Percentiles rank a stretch among this genome's conserved stretches.
phyloP scores from a whole-genome alignment of 805 yeast genomes.

The Myxozyma neglecta region DNA sequence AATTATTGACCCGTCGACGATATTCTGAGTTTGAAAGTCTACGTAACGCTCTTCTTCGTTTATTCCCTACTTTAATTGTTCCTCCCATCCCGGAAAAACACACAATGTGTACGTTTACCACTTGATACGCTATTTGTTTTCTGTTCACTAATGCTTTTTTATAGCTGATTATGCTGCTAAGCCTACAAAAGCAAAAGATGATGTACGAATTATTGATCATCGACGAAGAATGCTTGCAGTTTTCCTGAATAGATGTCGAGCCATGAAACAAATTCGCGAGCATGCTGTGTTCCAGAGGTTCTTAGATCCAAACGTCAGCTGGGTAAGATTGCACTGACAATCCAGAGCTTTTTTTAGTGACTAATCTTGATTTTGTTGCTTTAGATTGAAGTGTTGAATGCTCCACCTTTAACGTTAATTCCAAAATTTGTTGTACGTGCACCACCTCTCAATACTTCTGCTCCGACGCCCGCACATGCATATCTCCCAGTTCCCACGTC shows the following conservation, averaged over 20 bases:
- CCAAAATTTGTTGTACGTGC: constrained; percentile 56
- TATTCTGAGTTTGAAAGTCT: constrained; percentile 88
- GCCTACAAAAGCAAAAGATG: constrained; percentile 49
- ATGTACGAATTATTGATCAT: constrained; percentile 53
- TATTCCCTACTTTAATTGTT: constrained; percentile 76
- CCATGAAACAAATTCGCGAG: constrained; percentile 55
- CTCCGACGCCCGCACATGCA: constrained; percentile 59
- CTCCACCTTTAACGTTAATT: constrained; percentile 56
- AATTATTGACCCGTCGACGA: constrained; percentile 66
- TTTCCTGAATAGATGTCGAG: constrained; percentile 74
- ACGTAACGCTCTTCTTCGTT: constrained; percentile 64
- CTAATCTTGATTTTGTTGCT: background rate
- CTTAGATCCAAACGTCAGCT: constrained; percentile 78
- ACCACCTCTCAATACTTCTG: constrained; percentile 61
- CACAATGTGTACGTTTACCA: constrained; percentile 44
- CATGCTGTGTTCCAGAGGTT: constrained; percentile 71
- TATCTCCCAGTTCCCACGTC: constrained; percentile 62
- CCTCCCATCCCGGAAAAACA: constrained; percentile 95
- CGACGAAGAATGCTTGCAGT: constrained; percentile 72
- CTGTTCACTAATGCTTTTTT: background rate
- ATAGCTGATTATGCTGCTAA: constrained; percentile 47
- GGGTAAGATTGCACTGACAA: constrained; percentile 44
- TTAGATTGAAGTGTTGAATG: constrained; percentile 58
- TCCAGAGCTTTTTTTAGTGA: background rate
- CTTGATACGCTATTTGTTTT: background rate